Conservation (phyloP, 73 alveolate species). For the Paramecium tetraurelia region DNA sequence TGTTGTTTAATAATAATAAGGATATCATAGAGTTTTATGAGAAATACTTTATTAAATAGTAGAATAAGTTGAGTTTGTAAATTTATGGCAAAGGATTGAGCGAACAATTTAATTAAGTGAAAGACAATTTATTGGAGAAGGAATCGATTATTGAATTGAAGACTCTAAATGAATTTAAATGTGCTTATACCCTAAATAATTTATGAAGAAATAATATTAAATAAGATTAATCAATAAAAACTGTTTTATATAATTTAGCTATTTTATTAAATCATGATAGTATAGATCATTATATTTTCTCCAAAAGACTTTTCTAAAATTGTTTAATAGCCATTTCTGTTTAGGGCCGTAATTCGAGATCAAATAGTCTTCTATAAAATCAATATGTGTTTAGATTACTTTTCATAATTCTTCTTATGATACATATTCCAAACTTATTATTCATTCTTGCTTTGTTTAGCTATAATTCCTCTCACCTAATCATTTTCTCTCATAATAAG, state of each 20-base stretch:
- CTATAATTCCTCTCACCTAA: not conserved
- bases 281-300: not conserved
- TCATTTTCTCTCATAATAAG: not conserved
- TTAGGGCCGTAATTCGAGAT: not conserved
- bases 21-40: constrained; percentile 37
- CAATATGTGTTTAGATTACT: not conserved
- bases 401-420: not conserved
- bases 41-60: not conserved
- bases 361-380: not conserved
- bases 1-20: not conserved
- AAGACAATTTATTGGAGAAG: constrained; percentile 1
- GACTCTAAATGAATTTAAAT: not conserved
- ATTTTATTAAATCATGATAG: not conserved
- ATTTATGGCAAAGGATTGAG: constrained; percentile 30
- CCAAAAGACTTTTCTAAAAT: not conserved
- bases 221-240: not conserved
- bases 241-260: not conserved
- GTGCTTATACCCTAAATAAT: constrained; percentile 39
- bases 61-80: not conserved
- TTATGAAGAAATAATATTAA: not conserved
- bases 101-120: not conserved
- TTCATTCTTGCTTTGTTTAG: not conserved
- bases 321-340: not conserved
- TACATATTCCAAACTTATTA: not conserved
- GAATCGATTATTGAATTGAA: constrained; percentile 14